Evolutionary conservation across 2,329 filamentous ascomycete genomes (phyloP), one percentile per base, ranked within the genome.

Genomic region (Pezicula neosporulosa): DNA sequence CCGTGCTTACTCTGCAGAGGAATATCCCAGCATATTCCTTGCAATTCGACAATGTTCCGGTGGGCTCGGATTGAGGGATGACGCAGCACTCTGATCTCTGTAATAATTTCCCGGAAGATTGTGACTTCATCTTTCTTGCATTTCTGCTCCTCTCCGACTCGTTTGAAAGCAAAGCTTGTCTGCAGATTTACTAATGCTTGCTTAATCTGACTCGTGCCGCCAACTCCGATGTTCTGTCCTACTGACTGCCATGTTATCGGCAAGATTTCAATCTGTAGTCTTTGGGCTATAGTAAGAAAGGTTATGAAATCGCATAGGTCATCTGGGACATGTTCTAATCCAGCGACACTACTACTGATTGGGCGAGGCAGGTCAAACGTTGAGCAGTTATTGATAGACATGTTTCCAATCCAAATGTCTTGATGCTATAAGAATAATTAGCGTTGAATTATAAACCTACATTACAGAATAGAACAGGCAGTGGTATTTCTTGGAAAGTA

Each of bases 11-110:
- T 39, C 37, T 39, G 15, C 12, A 39, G 18, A 21, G 49, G 24
- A 30, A 47, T 42, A 43, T 51, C 49, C 49, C 49, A 51, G 18
- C 44, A 47, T 12, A 51, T 44, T 4, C 49, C 49, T 18, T 51
- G 24, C 19, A 51, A 37, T 19, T 51, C 19, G 21, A 48, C 24
- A 13, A 51, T 47, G 36, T 51, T 36, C 24, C 37, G n/a, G 44
- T 51, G 49, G 6, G 8, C 33, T 37, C 15, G n/a, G 21, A 52
- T 36, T 19, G 16, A 38, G n/a, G 38, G 39, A 19, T 46, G 46
- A 6, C 19, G 13, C 3, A 52, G 24, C 4, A 48, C 33, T 8
- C n/a, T 52, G 15, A 52, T 49, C 19, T 52, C 50, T 13, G 21
- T 49, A n/a, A 52, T 45, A 3, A 52, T 1, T 9, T 8, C 24